Evolutionary conservation across 139 green algal genomes (phyloP), one percentile per base, ranked within the genome.

Genomic region (Ulvella scutata): DNA sequence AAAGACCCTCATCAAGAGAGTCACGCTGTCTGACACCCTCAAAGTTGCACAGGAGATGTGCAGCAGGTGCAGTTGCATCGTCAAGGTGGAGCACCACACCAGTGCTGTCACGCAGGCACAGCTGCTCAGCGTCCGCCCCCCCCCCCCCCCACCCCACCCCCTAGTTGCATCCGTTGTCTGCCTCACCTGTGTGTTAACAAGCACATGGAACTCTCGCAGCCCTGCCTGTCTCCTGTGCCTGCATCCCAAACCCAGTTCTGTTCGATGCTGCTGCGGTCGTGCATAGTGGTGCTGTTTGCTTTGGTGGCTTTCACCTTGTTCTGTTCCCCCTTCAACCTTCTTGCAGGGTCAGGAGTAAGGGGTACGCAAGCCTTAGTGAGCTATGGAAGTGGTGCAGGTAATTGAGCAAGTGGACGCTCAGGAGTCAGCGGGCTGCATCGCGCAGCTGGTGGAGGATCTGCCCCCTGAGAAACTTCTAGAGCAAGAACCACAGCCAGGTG

Each of bases 1-100:
- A 62, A 92, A 92, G 81, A 84, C 85, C 17, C 77, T 93, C 74
- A 74, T 91, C 43, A 78, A 82, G 26, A 72, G 61, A 40, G 85
- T 95, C 62, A 85, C 38, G 1, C n/a, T 43, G 2, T 80, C 78
- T 26, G 82, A 89, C 17, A 44, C 94, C 26, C 51, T 78, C 36
- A 60, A 29, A 3, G 73, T 85, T 2, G 90, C 85, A 21, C 23
- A 82, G 4, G 31, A 62, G 21, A 87, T 81, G 61, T 39, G 62
- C 35, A 72, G 76, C 7, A 28, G 9, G 2, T 67, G 74, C 43
- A 88, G 74, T 33, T 93, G 86, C 72, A 80, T 91, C 20, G 77
- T 95, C 72, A 88, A 87, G 76, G 76, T 76, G 3, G 75, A 83
- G 43, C 75, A 79, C 39, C 81, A 88, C 61, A 72, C 61, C 17